These are phyloP conservation scores for Groenewaldozyma sp. DNA, from an alignment of 1,139 yeast genomes.

Conservation along the genomic window DNA sequence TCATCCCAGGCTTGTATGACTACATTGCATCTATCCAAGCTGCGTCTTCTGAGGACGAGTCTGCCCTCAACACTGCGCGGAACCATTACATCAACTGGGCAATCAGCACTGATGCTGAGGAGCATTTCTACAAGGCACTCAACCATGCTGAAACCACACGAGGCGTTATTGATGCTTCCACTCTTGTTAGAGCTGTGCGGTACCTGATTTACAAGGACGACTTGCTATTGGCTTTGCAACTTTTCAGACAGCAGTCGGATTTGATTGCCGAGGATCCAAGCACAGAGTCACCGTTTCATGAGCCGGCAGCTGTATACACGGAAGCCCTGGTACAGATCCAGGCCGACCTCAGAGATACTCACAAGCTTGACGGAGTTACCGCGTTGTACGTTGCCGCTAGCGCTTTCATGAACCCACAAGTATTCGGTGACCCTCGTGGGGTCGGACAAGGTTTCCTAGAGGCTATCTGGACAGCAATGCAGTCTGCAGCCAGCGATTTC, in stretches of 20 bases:
- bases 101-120: conserved; percentile 13
- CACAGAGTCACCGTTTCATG: conserved; percentile 3
- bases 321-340: conserved; percentile 7
- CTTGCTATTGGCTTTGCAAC: conserved; percentile 17
- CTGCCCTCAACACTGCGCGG: conserved; percentile 16
- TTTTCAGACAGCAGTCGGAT: conserved; percentile 17
- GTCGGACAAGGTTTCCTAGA: conserved; percentile 16
- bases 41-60: conserved; percentile 11
- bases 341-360: conserved; percentile 13
- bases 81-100: conserved; percentile 19
- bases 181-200: conserved; percentile 19
- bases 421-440: conserved; percentile 16
- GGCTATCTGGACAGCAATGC: conserved; percentile 14
- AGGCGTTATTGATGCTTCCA: conserved; percentile 28
- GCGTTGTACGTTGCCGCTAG: conserved; percentile 16
- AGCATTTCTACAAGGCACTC: conserved; percentile 23
- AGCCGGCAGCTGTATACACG: conserved; percentile 2
- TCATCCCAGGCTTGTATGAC: conserved; percentile 20
- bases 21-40: conserved; percentile 16
- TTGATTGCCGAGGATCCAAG: conserved; percentile 5
- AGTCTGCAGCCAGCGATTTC: conserved; percentile 4
- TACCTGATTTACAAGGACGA: conserved; percentile 17
- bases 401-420: conserved; percentile 16
- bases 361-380: conserved; percentile 9
- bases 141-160: conserved; percentile 25